Evolutionary conservation across 2,329 filamentous ascomycete species (phyloP).

Genomic region (Monilinia fructigena): DNA sequence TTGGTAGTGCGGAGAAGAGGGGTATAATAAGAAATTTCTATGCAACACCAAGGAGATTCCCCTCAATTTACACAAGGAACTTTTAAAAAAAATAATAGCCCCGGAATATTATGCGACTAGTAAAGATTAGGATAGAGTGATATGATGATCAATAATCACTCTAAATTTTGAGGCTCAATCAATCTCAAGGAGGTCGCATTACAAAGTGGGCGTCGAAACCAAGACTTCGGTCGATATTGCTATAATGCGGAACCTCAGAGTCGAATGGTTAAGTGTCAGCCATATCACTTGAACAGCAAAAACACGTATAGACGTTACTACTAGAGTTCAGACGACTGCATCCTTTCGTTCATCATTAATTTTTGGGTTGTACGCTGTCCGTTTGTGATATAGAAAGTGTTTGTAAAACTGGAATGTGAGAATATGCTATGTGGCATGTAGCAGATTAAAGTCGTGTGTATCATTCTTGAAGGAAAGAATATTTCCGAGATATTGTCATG

Average conservation of each 20-base stretch:
- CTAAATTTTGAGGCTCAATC: neutral
- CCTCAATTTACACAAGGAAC: neutral
- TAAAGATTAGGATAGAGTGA: neutral
- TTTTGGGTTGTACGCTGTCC: neutral
- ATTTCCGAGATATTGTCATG: neutral
- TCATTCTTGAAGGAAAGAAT: neutral
- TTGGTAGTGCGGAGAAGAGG: neutral
- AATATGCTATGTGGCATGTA: neutral
- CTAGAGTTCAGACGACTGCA: neutral
- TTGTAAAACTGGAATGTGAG: neutral
- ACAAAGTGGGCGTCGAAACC: neutral
- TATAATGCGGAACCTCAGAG: neutral
- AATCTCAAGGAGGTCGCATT: neutral
- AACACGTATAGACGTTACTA: neutral
- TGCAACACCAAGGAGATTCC: conserved; percentile 3
- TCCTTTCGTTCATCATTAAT: neutral
- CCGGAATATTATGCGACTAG: conserved; percentile 1
- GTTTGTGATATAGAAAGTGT: neutral
- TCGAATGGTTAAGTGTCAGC: neutral
- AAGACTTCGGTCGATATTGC: neutral
- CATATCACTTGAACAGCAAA: neutral
- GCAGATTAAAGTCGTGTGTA: neutral
- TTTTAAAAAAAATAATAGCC: neutral
- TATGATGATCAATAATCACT: neutral
- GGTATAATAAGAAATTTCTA: neutral